Evolutionary conservation across 1,139 yeast species (phyloP), one percentile per base, ranked within the genome.

Genomic region (Pichia inconspicua): DNA sequence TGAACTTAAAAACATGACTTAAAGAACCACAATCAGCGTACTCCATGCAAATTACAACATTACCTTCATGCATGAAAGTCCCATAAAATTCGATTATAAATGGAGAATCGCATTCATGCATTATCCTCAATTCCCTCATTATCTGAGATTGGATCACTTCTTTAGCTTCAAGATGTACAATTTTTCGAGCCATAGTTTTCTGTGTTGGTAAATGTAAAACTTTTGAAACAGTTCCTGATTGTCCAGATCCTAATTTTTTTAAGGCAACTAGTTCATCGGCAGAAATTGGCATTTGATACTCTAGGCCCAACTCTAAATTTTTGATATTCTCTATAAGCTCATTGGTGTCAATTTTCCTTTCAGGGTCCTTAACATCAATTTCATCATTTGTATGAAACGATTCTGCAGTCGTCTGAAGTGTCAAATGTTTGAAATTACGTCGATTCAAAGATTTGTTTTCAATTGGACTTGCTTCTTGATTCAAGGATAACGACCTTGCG

Each of bases 11-110:
- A 31, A 90, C 84, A 54, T 86, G 80, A 64, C 90, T 97, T 45
- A 92, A 71, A 0, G 97, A 88, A 0, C 96, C 94, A 66, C 96
- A 86, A 66, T 92, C 95, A 78, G 92, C 86, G 65, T 87, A 90
- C 65, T 92, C 97, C 96, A 90, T 88, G 66, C 96, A 84, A 54
- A 92, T 84, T 19, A 88, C 84, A 35, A 85, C 86, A 58, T 79
- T 82, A 55, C 78, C 79, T 56, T 76, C 80, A 54, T 77, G 74
- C 43, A 84, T 74, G 62, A 82, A 86, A 0, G 96, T 96, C 5
- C 97, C 97, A 65, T 82, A 90, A 63, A 89, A 92, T 45, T 86
- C 88, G 44, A 89, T 86, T 48, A 92, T 90, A 59, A 77, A 87
- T 3, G 89, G 89, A 43, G 79, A 82, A 62, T 76, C 82, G 62